Evolutionary conservation across 805 yeast species (phyloP), one percentile per base, ranked within the genome.

Genomic region (Monosporozyma siamensis): DNA sequence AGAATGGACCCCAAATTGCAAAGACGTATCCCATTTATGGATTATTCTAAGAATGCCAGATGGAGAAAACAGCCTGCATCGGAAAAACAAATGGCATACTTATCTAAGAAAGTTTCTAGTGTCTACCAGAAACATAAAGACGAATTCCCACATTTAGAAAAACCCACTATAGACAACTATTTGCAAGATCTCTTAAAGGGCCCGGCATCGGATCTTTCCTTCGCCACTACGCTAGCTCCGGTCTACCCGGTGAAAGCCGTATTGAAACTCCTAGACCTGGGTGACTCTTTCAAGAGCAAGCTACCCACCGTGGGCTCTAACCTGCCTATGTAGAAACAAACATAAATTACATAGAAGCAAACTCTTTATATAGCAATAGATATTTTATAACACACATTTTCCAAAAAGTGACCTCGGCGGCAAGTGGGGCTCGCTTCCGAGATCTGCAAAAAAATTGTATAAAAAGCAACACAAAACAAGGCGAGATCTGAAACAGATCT

Each of bases 11-110:
- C 34, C 3, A 32, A 26, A 14, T 27, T 18, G 15, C 23, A 14
- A 36, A 21, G 34, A 14, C 34, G 37, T 21, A 10, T 37, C 30
- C 14, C 20, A 5, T 4, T 20, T 3, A 15, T 25, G 4, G 32
- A 17, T 18, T 46, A 48, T 2, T 50, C 63, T 12, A 62, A 56
- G 42, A 18, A 32, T 18, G 58, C 67, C 9, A 46, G 43, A 15
- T 66, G 70, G 70, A 56, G 70, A 44, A 31, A 31, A 2, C 43
- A 45, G 1, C 45, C 51, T 2, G 58, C 68, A 1, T 47, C 68
- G 2, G 31, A 42, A 2, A 61, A 52, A 31, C 70, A 66, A 40
- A 41, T 43, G 37, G 25, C 29, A 2, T 32, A 41, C 2, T 35
- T 62, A 1, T 24, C 37, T 18, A 53, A 24, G 10, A 49, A 43